Base-by-base conservation (phyloP, 805 yeast species). In the Maudiozyma bulderi region DNA sequence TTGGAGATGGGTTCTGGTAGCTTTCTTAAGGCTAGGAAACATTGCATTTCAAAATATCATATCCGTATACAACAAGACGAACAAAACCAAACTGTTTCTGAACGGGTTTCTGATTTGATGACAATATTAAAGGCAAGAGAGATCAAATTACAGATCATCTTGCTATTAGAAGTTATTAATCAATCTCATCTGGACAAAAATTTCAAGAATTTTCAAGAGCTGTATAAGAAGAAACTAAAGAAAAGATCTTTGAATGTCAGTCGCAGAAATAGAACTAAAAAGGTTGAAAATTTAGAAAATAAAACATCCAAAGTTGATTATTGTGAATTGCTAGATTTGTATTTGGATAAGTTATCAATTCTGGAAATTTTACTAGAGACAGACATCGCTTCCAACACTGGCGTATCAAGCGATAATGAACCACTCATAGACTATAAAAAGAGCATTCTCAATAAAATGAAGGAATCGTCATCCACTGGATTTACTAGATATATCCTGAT, bases 111-210 rank as follows among this genome's bases (percentile, higher is more conserved):
- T 20, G 68, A 63, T 13, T 51, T 74, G 1, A 57, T 69, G 2
- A 59, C 66, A 38, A 70, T 72, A 38, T 64, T 79, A 50, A 80
- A 78, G 52, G 66, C 75, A 2, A 64, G 83, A 35, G 84, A 80
- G 53, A 75, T 81, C 1, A 82, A 78, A 52, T 57, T 80, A 33
- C 84, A 80, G 56, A 65, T 78, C 0, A 54, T 80, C 2, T 51
- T 78, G 0, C 52, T 76, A 2, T 54, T 80, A 40, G 84, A 80
- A 53, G 48, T 77, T 3, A 59, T 79, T 3, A 53, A 60, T 26
- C 44, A 65, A 9, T 58, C 67, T 49, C 61, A 59, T 5, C 51
- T 71, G 7, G 73, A 72, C 47, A 26, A 43, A 0, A 52, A 75
- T 67, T 58, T 58, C 51, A 29, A 63, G 53, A 15, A 71, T 65